A percentile compares a stretch with the other conserved stretches of the same genome.
Evolutionary conservation across 768 basidiomycete genomes (phyloP).

Genomic region (Lanmaoa pseudosensibilis): DNA sequence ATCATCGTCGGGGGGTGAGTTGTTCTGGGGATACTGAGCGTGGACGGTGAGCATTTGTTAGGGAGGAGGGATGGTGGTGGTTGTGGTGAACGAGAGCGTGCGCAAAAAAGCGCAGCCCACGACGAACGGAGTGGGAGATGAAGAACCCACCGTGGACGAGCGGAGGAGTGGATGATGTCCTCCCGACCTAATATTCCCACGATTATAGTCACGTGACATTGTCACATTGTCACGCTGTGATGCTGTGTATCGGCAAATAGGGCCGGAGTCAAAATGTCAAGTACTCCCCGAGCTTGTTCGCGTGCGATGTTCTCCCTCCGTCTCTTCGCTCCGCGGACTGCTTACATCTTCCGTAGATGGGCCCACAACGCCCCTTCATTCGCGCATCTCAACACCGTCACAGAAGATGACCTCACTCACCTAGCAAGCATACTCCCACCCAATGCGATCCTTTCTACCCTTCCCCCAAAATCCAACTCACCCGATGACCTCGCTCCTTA

Average conservation of each 20-base stretch:
- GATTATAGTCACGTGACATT: neutral
- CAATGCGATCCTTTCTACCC: constrained; percentile 66
- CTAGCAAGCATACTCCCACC: constrained; percentile 65
- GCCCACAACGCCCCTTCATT: constrained; percentile 25
- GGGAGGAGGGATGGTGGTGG: too few species aligned
- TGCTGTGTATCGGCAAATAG: neutral
- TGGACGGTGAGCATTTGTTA: neutral
- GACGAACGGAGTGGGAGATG: constrained; percentile 3
- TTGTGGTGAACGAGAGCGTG: too few species aligned
- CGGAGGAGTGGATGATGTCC: neutral
- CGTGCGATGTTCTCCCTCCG: constrained; percentile 7
- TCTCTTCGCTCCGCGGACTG: neutral
- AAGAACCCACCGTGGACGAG: neutral
- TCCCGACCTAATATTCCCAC: constrained; percentile 13
- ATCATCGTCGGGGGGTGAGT: neutral
- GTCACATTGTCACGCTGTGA: neutral
- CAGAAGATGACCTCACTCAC: constrained; percentile 59
- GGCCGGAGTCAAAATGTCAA: neutral
- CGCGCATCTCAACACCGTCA: constrained; percentile 47
- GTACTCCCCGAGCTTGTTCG: neutral
- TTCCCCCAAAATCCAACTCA: constrained; percentile 48
- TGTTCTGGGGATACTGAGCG: too few species aligned
- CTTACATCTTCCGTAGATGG: constrained; percentile 9
- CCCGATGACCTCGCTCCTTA: constrained; percentile 68
- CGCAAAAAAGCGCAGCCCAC: too few species aligned